A percentile compares a stretch with the other conserved stretches of the same genome.
These are phyloP conservation scores for Cyclanthera cordifolia DNA, from an alignment of 306 rosid genomes.

Conservation along the genomic window DNA sequence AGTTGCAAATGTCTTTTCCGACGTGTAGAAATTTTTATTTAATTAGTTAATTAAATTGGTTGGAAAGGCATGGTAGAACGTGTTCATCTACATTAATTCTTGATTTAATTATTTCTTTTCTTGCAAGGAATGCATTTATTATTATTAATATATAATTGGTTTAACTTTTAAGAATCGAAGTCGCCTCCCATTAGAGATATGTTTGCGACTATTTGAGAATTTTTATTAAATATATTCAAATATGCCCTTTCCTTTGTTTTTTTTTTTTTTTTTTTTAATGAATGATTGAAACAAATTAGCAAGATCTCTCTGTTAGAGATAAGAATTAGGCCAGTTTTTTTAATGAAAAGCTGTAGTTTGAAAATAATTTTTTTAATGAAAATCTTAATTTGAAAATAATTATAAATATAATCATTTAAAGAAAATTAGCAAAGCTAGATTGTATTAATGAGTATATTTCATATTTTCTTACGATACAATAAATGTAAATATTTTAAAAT, in stretches of 20 bases:
- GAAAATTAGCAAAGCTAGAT: too few species aligned
- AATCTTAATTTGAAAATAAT: too few species aligned
- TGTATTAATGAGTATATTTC: too few species aligned
- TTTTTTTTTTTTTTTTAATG: not conserved
- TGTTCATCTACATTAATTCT: constrained; percentile 7
- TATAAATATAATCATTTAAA: too few species aligned
- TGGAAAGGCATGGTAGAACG: constrained; percentile 25
- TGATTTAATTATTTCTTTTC: constrained; percentile 21
- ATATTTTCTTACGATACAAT: too few species aligned
- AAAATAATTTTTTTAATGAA: too few species aligned
- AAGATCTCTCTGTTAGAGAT: too few species aligned
- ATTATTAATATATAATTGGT: not conserved
- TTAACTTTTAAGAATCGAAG: constrained; percentile 6
- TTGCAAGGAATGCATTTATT: constrained; percentile 26
- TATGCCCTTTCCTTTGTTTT: not conserved
- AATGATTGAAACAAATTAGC: not conserved
- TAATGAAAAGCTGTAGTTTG: too few species aligned
- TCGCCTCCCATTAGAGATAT: constrained; percentile 5
- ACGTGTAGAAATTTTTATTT: not conserved
- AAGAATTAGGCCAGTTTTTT: not conserved
- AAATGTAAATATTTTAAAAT: too few species aligned
- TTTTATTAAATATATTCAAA: not conserved
- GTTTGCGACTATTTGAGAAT: not conserved
- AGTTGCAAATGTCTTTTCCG: constrained; percentile 2
- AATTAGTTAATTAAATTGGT: not conserved